Conservation (phyloP, 192 early-diverging fungal genomes). For the Mortierella claussenii region DNA sequence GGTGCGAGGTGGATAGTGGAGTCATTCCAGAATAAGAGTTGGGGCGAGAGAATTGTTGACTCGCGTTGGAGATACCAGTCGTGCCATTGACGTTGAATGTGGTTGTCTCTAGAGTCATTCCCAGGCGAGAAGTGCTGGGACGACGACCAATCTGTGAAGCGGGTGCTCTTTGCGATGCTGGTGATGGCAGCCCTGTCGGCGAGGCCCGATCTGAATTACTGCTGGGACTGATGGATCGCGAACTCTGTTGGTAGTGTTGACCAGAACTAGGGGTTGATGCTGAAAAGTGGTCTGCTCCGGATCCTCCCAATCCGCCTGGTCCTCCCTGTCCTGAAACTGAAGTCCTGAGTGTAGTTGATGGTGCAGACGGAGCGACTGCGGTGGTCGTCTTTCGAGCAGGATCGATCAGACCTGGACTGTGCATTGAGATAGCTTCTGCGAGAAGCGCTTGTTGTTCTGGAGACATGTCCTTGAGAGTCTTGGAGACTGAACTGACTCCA, state of each 20-base stretch:
- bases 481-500: slow-evolving; percentile 21
- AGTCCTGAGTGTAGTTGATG: slow-evolving; percentile 1
- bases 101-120: slow-evolving; percentile 9
- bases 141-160: slow-evolving; percentile 35
- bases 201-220: slow-evolving; percentile 28
- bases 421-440: slow-evolving; percentile 53
- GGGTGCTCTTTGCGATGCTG: slow-evolving; percentile 12
- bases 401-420: slow-evolving; percentile 49
- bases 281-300: not conserved
- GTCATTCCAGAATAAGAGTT: slow-evolving; percentile 28
- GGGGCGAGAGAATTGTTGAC: slow-evolving; percentile 26
- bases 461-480: slow-evolving; percentile 50
- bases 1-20: slow-evolving; percentile 26
- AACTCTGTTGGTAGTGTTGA: slow-evolving; percentile 11
- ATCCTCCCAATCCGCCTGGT: not conserved
- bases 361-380: not conserved
- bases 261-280: no score
- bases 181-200: slow-evolving; percentile 20
- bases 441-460: slow-evolving; percentile 57
- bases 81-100: not conserved
- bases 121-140: slow-evolving; percentile 20
- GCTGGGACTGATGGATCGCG: slow-evolving; percentile 6
- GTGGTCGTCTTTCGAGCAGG: slow-evolving; percentile 7
- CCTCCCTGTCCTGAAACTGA: slow-evolving; percentile 6
- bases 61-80: slow-evolving; percentile 1